phyloP scores from a whole-genome alignment of 805 yeast genomes.

The Teunomyces gatunensis region DNA sequence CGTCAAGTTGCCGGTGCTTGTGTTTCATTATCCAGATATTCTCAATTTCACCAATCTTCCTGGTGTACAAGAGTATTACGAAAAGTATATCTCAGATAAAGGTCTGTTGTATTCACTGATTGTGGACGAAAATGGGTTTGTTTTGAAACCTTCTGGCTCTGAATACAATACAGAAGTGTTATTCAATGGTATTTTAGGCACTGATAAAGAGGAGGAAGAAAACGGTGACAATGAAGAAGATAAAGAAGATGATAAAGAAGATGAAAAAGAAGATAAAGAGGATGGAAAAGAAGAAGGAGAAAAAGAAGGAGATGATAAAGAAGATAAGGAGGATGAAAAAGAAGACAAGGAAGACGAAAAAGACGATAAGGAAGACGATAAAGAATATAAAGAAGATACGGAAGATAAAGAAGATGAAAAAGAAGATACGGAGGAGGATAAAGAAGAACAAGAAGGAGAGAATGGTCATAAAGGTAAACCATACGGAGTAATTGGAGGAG shows the following conservation, averaged over 20 bases:
- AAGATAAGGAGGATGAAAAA: constrained; percentile 2
- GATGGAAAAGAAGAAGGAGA: constrained; percentile 4
- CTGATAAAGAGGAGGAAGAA: not conserved
- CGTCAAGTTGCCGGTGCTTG: constrained; percentile 20
- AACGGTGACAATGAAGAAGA: not conserved
- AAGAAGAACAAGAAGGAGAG: not conserved
- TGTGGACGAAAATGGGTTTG: constrained; percentile 13
- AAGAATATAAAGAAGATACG: constrained; percentile 6
- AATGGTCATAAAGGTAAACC: not conserved
- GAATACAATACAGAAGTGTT: not conserved
- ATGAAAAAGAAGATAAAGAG: not conserved
- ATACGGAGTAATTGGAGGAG: not conserved
- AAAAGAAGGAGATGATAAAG: not conserved
- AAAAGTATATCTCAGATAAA: constrained; percentile 4
- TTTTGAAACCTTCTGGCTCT: constrained; percentile 6
- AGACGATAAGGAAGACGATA: constrained; percentile 6
- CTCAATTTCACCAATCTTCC: constrained; percentile 20
- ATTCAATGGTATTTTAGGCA: not conserved
- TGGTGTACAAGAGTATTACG: constrained; percentile 11
- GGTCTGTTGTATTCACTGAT: constrained; percentile 1
- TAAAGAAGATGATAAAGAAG: not conserved
- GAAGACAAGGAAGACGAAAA: not conserved
- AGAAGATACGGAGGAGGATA: not conserved
- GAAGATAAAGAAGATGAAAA: constrained; percentile 1
- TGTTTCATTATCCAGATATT: constrained; percentile 24